Conservation (phyloP, 2,329 filamentous ascomycete species). For the Aspergillus quadricinctus region DNA sequence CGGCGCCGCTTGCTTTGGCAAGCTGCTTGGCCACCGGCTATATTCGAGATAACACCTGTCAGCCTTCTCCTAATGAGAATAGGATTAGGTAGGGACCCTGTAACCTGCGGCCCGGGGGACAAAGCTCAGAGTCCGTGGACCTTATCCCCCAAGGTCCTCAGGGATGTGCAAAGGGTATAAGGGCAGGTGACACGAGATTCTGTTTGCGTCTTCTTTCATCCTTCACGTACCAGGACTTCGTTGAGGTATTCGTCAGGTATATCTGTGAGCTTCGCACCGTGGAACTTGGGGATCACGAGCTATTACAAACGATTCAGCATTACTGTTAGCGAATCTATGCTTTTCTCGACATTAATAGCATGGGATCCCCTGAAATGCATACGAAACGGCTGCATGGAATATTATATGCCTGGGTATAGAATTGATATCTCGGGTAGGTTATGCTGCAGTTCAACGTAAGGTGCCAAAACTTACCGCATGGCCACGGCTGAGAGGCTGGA, state of each 20-base stretch:
- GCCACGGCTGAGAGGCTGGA: slow-evolving; percentile 80
- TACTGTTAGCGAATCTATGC: slow-evolving; percentile 7
- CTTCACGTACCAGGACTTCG: slow-evolving; percentile 67
- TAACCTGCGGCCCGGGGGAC: slow-evolving; percentile 1
- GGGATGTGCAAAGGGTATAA: slow-evolving; percentile 3
- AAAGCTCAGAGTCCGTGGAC: background rate
- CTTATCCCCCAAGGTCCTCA: slow-evolving; percentile 22
- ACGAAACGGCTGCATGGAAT: background rate
- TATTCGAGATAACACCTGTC: background rate
- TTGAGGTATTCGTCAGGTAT: slow-evolving; percentile 83
- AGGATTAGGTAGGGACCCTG: background rate
- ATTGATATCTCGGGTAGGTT: background rate
- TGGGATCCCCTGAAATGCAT: background rate
- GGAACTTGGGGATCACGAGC: slow-evolving; percentile 95
- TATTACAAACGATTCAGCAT: slow-evolving; percentile 33
- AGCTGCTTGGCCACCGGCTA: slow-evolving; percentile 83
- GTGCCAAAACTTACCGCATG: slow-evolving; percentile 65
- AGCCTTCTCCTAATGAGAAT: background rate
- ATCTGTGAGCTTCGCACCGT: slow-evolving; percentile 86
- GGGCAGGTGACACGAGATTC: background rate
- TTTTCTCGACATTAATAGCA: background rate
- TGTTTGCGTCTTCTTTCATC: background rate
- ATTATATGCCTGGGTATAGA: background rate
- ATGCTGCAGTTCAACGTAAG: background rate
- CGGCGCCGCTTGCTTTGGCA: slow-evolving; percentile 67